phyloP scores from a whole-genome alignment of 169 alveolate species.

The Cryptosporidium sp. region DNA sequence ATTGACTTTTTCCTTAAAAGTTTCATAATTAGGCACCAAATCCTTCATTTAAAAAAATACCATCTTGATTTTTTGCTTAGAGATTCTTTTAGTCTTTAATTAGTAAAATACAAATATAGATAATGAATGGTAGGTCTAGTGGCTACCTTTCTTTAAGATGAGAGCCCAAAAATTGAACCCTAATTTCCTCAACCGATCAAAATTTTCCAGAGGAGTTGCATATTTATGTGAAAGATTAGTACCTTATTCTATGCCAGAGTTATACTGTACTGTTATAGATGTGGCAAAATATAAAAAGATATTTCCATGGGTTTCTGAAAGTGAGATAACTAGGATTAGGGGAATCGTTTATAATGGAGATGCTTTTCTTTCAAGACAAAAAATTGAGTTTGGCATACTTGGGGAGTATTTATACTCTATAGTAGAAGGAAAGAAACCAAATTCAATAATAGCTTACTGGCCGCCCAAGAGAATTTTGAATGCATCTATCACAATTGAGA shows the following conservation, averaged over 20 bases:
- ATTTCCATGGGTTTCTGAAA: neutral
- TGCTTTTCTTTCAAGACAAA: neutral
- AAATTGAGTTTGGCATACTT: neutral
- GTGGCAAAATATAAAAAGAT: neutral
- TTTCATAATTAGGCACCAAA: neutral
- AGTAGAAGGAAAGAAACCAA: neutral
- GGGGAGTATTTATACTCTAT: neutral
- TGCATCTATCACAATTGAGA: neutral
- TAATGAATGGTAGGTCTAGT: neutral
- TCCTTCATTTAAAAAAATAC: too few species aligned
- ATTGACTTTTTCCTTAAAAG: too few species aligned
- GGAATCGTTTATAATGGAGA: too few species aligned
- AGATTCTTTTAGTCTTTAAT: neutral
- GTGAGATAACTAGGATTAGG: neutral
- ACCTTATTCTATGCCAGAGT: neutral
- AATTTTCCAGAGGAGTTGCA: neutral
- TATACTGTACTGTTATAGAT: neutral
- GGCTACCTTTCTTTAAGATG: neutral
- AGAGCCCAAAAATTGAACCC: too few species aligned
- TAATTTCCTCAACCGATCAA: neutral
- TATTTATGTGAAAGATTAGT: neutral
- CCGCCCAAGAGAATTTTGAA: neutral
- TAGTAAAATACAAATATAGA: neutral
- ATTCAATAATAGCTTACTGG: slow-evolving; percentile 11
- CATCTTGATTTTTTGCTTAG: too few species aligned